Conservation (phyloP, 805 yeast species). For the Tetrapisispora phaffii region DNA sequence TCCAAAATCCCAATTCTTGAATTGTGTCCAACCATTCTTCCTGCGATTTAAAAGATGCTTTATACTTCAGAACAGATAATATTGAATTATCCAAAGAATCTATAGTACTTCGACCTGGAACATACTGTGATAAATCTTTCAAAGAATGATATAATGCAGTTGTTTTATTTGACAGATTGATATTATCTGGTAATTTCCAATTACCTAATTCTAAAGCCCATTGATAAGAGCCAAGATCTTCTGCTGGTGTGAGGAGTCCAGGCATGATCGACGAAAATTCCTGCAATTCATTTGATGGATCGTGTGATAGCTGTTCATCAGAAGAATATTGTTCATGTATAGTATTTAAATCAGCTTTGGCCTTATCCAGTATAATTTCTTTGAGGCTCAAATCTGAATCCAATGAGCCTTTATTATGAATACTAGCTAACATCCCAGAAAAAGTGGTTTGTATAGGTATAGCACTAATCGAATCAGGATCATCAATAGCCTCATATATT, state of each 20-base stretch:
- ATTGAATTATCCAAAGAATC: conserved; percentile 6
- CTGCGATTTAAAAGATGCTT: conserved; percentile 5
- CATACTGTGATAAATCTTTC: conserved; percentile 31
- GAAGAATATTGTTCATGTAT: conserved; percentile 2
- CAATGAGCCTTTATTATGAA: conserved; percentile 27
- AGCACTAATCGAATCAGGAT: conserved; percentile 56
- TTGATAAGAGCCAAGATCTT: conserved; percentile 33
- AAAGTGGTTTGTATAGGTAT: conserved; percentile 50
- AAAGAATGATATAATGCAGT: conserved; percentile 44
- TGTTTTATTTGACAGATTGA: conserved; percentile 30
- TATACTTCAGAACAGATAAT: conserved; percentile 3
- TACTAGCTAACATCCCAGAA: conserved; percentile 38
- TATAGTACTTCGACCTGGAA: background rate
- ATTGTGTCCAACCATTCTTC: conserved; percentile 18
- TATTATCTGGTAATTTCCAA: conserved; percentile 62
- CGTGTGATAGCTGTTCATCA: conserved; percentile 19
- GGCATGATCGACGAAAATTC: conserved; percentile 42
- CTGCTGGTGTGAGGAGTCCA: conserved; percentile 5
- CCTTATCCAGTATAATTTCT: conserved; percentile 45
- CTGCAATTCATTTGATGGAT: conserved; percentile 43
- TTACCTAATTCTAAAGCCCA: conserved; percentile 69
- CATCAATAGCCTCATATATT: conserved; percentile 47
- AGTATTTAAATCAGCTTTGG: conserved; percentile 40
- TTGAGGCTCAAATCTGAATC: conserved; percentile 24
- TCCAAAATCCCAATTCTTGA: conserved; percentile 10